Evolutionary conservation across 2,329 filamentous ascomycete species (phyloP).

Genomic region (Phyllosticta citriasiana): DNA sequence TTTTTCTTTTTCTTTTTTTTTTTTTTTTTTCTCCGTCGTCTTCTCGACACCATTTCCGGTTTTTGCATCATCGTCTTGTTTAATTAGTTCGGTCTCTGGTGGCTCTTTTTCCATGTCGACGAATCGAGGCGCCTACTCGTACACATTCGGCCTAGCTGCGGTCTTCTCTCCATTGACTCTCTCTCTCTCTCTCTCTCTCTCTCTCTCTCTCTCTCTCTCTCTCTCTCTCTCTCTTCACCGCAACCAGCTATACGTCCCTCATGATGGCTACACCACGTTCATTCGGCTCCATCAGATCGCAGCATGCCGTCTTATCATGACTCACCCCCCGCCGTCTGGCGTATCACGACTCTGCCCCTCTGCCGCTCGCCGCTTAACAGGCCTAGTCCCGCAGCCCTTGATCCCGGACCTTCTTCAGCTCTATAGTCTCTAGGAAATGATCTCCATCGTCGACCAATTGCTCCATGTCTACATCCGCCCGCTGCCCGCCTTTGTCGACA

Average conservation of each 20-base stretch:
- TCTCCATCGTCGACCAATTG: not conserved
- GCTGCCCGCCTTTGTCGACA: not conserved
- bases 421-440: slow-evolving; percentile 1
- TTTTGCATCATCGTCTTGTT: not conserved
- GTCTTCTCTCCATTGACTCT: not conserved
- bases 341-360: not conserved
- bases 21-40: not conserved
- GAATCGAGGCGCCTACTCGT: not conserved
- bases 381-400: slow-evolving; percentile 7
- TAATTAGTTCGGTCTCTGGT: not conserved
- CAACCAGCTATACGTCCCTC: not conserved
- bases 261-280: not conserved
- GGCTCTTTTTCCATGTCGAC: not conserved
- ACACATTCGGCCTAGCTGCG: not conserved
- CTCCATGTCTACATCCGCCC: not conserved
- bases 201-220: not conserved
- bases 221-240: not conserved
- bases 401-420: slow-evolving; percentile 1
- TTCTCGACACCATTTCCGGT: not conserved
- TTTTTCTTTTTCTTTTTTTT: not conserved
- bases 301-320: not conserved
- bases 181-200: too few species aligned
- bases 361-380: slow-evolving; percentile 6
- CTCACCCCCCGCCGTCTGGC: not conserved
- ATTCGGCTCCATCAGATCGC: not conserved